Evolutionary conservation across 768 basidiomycete genomes (phyloP).

Genomic region (Suillus paluster): DNA sequence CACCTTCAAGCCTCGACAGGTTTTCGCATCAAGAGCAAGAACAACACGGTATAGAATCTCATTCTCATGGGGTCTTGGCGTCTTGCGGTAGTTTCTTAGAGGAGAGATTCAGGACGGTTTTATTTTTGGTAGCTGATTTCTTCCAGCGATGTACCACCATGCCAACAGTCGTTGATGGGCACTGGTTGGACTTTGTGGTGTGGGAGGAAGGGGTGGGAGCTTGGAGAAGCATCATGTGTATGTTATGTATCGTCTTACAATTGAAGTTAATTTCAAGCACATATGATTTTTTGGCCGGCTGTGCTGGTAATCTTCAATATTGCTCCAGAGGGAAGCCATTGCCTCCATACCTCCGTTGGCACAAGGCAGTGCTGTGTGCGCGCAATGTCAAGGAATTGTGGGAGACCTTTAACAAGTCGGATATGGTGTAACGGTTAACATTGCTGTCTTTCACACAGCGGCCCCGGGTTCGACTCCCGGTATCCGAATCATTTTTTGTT

Average conservation of each 20-base stretch:
- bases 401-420: constrained; percentile 1
- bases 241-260: constrained; percentile 6
- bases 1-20: not conserved
- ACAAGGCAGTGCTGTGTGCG: not conserved
- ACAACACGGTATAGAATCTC: constrained; percentile 6
- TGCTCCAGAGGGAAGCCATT: no score
- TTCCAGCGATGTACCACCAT: not conserved
- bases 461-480: constrained; percentile 25
- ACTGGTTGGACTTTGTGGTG: not conserved
- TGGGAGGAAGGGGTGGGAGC: constrained; percentile 1
- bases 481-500: constrained; percentile 18
- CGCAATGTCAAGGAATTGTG: not conserved
- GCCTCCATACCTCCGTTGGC: no score
- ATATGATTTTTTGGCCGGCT: not conserved
- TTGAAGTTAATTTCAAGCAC: constrained; percentile 2
- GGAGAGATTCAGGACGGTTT: constrained; percentile 2
- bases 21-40: not conserved
- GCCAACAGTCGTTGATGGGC: not conserved
- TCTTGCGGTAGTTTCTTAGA: not conserved
- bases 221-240: not conserved
- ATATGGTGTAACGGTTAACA: constrained; percentile 25
- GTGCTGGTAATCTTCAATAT: not conserved
- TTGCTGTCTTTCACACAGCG: constrained; percentile 26
- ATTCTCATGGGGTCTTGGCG: constrained; percentile 1
- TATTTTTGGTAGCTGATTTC: constrained; percentile 3